phyloP scores from a whole-genome alignment of 805 yeast genomes.

The Metschnikowia noctiluminum region DNA sequence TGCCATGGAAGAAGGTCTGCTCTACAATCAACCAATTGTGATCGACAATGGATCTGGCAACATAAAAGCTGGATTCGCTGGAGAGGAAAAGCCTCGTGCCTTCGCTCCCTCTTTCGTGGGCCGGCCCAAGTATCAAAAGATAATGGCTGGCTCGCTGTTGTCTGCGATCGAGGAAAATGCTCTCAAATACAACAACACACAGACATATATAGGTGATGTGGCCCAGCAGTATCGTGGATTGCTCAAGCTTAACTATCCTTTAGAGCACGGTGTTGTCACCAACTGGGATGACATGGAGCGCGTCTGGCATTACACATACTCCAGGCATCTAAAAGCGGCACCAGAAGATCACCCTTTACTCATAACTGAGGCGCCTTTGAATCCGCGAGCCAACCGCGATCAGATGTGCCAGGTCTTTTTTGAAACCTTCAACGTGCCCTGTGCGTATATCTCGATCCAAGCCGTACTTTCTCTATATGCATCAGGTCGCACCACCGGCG shows the following conservation, averaged over 20 bases:
- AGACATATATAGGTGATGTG: slow-evolving; percentile 66
- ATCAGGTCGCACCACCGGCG: slow-evolving; percentile 86
- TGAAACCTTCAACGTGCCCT: slow-evolving; percentile 72
- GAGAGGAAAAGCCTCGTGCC: slow-evolving; percentile 76
- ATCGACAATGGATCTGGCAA: slow-evolving; percentile 71
- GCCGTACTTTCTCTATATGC: slow-evolving; percentile 85
- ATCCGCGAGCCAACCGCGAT: slow-evolving; percentile 61
- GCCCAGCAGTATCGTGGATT: slow-evolving; percentile 81
- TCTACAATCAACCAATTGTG: slow-evolving; percentile 46
- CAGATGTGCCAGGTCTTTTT: slow-evolving; percentile 61
- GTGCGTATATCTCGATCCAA: slow-evolving; percentile 68
- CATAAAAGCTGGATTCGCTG: slow-evolving; percentile 88
- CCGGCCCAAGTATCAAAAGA: slow-evolving; percentile 75
- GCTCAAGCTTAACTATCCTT: slow-evolving; percentile 66
- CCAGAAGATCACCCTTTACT: slow-evolving; percentile 84
- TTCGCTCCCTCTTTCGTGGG: slow-evolving; percentile 70
- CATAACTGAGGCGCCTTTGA: slow-evolving; percentile 85
- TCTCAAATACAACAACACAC: slow-evolving; percentile 26
- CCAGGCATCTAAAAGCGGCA: slow-evolving; percentile 51
- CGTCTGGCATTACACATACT: slow-evolving; percentile 69
- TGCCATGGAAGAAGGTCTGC: slow-evolving; percentile 19
- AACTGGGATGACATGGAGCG: slow-evolving; percentile 87
- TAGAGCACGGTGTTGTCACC: slow-evolving; percentile 71
- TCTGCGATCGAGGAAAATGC: slow-evolving; percentile 17
- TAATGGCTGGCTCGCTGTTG: slow-evolving; percentile 58